A percentile compares a stretch with the other conserved stretches of the same genome.
These are phyloP conservation scores for Nakazawaea wyomingensis DNA, from an alignment of 805 yeast genomes.

Conservation along the genomic window DNA sequence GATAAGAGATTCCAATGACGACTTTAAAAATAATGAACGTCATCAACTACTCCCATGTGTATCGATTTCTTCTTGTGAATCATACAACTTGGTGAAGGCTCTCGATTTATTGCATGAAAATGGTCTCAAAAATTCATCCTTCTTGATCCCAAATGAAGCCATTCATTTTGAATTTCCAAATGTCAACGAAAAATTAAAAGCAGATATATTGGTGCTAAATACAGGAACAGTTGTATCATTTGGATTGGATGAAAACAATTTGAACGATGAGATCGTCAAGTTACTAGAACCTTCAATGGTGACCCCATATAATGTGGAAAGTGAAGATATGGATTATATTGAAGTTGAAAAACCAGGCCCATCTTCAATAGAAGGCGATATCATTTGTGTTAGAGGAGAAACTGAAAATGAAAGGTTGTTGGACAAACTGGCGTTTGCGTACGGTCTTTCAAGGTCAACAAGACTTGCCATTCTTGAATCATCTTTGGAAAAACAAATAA, in stretches of 20 bases:
- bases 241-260: constrained; percentile 61
- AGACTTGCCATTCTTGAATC: constrained; percentile 76
- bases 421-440: constrained; percentile 85
- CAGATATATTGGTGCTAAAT: constrained; percentile 62
- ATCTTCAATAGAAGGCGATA: constrained; percentile 54
- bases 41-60: constrained; percentile 42
- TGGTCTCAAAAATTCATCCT: constrained; percentile 30
- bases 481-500: constrained; percentile 64
- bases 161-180: constrained; percentile 42
- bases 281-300: constrained; percentile 43
- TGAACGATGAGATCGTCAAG: constrained; percentile 45
- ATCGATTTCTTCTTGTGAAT: constrained; percentile 68
- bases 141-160: constrained; percentile 65
- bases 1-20: not conserved
- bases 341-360: constrained; percentile 27
- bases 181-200: constrained; percentile 22
- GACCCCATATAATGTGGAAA: constrained; percentile 49
- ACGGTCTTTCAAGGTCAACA: constrained; percentile 83
- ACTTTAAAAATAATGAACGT: not conserved
- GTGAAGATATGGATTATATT: constrained; percentile 83
- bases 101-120: constrained; percentile 30
- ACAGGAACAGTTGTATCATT: constrained; percentile 83
- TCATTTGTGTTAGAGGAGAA: constrained; percentile 57
- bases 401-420: constrained; percentile 43
- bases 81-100: constrained; percentile 52